Base-by-base conservation (phyloP, 2,329 filamentous ascomycete species). In the Neopestalotiopsis sp. region DNA sequence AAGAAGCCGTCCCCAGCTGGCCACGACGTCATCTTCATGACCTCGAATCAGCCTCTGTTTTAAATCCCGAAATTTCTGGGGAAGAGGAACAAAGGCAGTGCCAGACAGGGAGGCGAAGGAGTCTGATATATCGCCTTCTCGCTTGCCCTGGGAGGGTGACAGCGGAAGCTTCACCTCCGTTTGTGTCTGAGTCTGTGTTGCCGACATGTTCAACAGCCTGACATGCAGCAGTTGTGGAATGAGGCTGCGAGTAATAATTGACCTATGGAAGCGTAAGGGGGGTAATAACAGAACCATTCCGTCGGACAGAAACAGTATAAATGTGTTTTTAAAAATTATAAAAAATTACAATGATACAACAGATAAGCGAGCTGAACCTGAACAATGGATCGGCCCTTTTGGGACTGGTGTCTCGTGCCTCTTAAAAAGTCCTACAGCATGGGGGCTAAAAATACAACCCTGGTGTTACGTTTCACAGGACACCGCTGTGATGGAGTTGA, bases 101-200 rank as follows among this genome's bases (percentile, higher is more conserved):
- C 87, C 87, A 0, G 88, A 88, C 2, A 91, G 79, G 0, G 89
- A 91, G 0, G 85, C 85, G 68, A 91, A 91, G 1, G 88, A 81
- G 65, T 89, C 88, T 0, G 89, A 89, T 42, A 91, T 91, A 71
- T 90, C 85, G 3, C 89, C 89, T 72, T 89, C 87, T 53, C 86
- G 83, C 72, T 89, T 89, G 10, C 58, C 68, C 4, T 53, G 17
- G 10, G 49, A 13, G 59, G 10, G 32, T 28, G 4, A n/a, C 59
- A 17, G 45, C 17, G 59, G 59, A 62, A 32, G 30, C 30, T 17
- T 14, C 4, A 40, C 32, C 4, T 62, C 13, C 4, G 20, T 40
- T 61, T 32, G 73, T 68, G 2, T 49, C 34, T 49, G 38, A 20
- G 68, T 42, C 14, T 70, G 68, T 38, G 70, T 65, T 2, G 70